Percentiles rank a stretch among this genome's conserved stretches.
Evolutionary conservation across 805 yeast genomes (phyloP).

Genomic region (Starmera amethionina): DNA sequence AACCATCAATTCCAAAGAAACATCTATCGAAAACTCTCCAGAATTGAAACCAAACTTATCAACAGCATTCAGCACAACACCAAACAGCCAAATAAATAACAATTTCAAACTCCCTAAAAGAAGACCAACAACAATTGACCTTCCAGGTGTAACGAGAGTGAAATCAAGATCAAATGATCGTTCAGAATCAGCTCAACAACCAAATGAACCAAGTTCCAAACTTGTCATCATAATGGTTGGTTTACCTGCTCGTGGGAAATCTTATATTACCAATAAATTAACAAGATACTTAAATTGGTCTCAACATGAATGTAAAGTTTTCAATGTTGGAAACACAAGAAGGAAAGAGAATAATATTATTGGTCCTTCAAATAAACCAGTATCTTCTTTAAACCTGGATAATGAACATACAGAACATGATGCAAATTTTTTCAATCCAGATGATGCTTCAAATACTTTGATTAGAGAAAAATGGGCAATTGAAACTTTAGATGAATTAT

Average conservation of each 20-base stretch:
- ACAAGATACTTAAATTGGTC: conserved; percentile 90
- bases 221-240: conserved; percentile 96
- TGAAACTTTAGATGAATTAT: conserved; percentile 78
- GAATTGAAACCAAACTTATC: conserved; percentile 8
- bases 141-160: conserved; percentile 85
- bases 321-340: conserved; percentile 93
- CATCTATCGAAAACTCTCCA: conserved; percentile 22
- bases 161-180: conserved; percentile 52
- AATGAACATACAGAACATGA: conserved; percentile 36
- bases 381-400: conserved; percentile 30
- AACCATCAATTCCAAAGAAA: conserved; percentile 14
- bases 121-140: conserved; percentile 76
- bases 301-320: conserved; percentile 81
- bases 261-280: conserved; percentile 84
- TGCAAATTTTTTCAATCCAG: conserved; percentile 83
- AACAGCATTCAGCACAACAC: conserved; percentile 1
- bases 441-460: conserved; percentile 49
- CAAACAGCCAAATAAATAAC: too few species aligned
- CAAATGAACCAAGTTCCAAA: conserved; percentile 69
- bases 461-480: conserved; percentile 93
- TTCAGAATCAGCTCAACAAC: conserved; percentile 34
- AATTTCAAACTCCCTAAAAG: conserved; percentile 28
- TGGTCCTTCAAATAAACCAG: conserved; percentile 65
- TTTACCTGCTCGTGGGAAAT: conserved; percentile 89
- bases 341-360: conserved; percentile 52